phyloP scores from a whole-genome alignment of 2,329 filamentous ascomycete species.

The Claviceps arundinis region DNA sequence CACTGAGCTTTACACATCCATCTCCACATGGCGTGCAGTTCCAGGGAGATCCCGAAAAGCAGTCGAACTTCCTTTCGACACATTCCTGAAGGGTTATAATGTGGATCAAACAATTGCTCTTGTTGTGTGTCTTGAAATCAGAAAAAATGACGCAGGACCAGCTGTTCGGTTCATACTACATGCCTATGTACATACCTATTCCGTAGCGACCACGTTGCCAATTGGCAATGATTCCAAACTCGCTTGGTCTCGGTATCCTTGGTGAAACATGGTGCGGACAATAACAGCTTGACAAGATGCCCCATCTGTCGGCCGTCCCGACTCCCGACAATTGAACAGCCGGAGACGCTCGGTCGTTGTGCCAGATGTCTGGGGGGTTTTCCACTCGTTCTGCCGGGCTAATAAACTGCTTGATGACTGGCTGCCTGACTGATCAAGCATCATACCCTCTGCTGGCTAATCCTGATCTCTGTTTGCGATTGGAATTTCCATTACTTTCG shows the following conservation, averaged over 20 bases:
- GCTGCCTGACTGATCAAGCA: too few relatives aligned
- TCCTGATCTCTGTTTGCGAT: too few relatives aligned
- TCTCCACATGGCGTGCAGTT: not conserved
- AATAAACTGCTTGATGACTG: not conserved
- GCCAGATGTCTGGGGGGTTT: not conserved
- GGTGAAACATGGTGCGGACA: slow-evolving; percentile 1
- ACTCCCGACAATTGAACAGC: not conserved
- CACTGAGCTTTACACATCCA: not conserved
- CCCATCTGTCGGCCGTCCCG: not conserved
- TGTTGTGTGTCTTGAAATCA: not conserved
- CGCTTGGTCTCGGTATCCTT: slow-evolving; percentile 1
- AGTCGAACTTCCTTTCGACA: not conserved
- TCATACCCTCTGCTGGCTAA: too few relatives aligned
- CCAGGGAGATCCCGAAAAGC: not conserved
- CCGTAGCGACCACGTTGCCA: slow-evolving; percentile 2
- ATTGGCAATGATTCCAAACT: not conserved
- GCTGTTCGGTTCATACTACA: too few relatives aligned
- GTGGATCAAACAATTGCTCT: not conserved
- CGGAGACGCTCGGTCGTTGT: not conserved
- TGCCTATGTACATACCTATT: not conserved
- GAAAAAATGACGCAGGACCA: not conserved
- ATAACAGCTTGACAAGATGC: not conserved
- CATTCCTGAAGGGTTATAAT: not conserved
- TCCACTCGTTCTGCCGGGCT: not conserved
- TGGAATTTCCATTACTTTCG: too few relatives aligned